Evolutionary conservation across 257 asterid species (phyloP).

Genomic region (Nicotiana otophora): DNA sequence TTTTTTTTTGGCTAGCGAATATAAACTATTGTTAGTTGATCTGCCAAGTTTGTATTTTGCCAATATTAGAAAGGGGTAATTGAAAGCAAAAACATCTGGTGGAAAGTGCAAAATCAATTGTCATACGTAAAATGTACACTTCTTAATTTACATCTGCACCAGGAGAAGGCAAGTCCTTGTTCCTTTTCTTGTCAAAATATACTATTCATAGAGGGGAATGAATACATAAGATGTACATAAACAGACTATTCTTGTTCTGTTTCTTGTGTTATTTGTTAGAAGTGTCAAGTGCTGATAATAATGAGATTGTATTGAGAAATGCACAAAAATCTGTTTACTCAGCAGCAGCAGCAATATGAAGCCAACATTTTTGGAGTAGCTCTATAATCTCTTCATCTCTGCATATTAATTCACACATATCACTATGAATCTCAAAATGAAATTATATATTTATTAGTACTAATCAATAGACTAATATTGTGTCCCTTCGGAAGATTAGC

Average conservation of each 20-base stretch:
- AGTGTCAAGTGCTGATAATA: no score
- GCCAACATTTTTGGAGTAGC: not conserved
- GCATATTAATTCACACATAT: not conserved
- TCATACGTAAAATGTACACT: not conserved
- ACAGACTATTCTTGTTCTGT: not conserved
- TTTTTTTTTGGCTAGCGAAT: no score
- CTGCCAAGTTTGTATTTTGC: no score
- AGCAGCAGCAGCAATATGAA: not conserved
- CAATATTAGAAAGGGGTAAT: no score
- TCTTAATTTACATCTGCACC: not conserved
- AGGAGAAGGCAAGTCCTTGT: not conserved
- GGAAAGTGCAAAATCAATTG: not conserved
- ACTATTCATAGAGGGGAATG: not conserved
- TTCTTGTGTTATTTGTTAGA: not conserved
- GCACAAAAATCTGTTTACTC: not conserved
- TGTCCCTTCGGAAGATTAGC: no score
- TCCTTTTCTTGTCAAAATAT: not conserved
- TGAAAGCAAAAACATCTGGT: no score
- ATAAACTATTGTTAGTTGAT: no score
- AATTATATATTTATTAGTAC: not conserved
- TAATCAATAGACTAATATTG: not conserved
- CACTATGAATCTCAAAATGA: not conserved
- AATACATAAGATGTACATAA: not conserved
- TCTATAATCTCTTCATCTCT: not conserved
- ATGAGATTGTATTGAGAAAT: not conserved